These are phyloP conservation scores for Annulohypoxylon nitens DNA, from an alignment of 495 filamentous ascomycete species.

Conservation along the genomic window DNA sequence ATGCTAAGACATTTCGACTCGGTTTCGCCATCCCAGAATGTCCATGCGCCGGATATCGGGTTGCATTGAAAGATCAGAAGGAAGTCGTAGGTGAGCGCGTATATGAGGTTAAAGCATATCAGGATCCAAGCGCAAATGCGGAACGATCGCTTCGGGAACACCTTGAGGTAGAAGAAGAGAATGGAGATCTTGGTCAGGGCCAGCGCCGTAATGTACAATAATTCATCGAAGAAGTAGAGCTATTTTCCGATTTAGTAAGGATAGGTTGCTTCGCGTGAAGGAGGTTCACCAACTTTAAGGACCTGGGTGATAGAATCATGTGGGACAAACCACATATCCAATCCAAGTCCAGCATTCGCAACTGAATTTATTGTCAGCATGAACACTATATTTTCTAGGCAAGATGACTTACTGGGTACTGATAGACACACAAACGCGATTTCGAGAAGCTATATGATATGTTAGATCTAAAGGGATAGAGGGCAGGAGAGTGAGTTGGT, in stretches of 20 bases:
- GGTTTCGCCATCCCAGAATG: constrained; percentile 52
- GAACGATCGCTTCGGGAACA: constrained; percentile 60
- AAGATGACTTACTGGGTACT: constrained; percentile 30
- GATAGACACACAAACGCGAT: constrained; percentile 26
- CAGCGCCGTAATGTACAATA: constrained; percentile 57
- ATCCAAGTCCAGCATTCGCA: constrained; percentile 35
- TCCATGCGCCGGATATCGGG: constrained; percentile 57
- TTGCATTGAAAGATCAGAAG: constrained; percentile 59
- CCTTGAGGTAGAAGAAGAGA: constrained; percentile 65
- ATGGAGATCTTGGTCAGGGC: constrained; percentile 63
- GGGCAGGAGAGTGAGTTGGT: neutral
- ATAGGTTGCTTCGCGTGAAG: neutral
- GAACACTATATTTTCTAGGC: neutral
- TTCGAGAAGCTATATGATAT: constrained; percentile 17
- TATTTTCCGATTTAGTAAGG: constrained; percentile 35
- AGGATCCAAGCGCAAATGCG: constrained; percentile 52
- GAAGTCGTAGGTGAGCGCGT: constrained; percentile 52
- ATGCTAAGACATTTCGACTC: constrained; percentile 56
- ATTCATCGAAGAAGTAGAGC: constrained; percentile 57
- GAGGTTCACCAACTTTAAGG: constrained; percentile 36
- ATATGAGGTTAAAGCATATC: constrained; percentile 53
- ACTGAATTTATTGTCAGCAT: constrained; percentile 32
- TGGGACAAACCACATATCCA: constrained; percentile 50
- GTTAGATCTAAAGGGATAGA: constrained; percentile 19
- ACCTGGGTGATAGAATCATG: constrained; percentile 47